Evolutionary conservation across 2,329 filamentous ascomycete species (phyloP).

Genomic region (Sclerotinia spermophila): DNA sequence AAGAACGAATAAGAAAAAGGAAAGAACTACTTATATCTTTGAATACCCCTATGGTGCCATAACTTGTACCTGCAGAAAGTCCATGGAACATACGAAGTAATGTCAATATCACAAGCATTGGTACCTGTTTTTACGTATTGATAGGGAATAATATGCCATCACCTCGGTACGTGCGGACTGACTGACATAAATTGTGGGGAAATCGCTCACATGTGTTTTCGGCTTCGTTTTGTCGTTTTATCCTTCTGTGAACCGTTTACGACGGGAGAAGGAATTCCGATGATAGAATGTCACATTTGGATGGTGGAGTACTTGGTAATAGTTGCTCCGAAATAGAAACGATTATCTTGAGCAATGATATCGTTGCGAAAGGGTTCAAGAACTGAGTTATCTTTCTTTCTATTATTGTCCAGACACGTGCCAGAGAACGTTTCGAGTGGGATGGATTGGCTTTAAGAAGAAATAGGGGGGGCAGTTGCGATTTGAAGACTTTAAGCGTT

Average conservation of each 20-base stretch:
- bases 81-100: not conserved
- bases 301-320: not conserved
- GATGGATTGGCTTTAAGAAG: not conserved
- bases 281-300: not conserved
- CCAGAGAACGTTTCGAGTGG: too few relatives aligned
- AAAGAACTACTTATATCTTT: conserved; percentile 10
- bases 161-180: conserved; percentile 9
- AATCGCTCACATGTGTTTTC: conserved; percentile 13
- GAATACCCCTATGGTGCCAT: not conserved
- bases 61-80: not conserved
- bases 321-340: conserved; percentile 12
- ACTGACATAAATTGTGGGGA: not conserved
- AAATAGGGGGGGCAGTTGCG: not conserved
- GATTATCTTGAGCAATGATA: not conserved
- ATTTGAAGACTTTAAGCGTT: not conserved
- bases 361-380: not conserved
- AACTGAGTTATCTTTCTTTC: not conserved
- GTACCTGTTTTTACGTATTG: not conserved
- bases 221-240: not conserved
- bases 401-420: not conserved
- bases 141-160: not conserved
- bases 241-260: not conserved
- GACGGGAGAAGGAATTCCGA: not conserved
- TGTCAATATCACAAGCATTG: not conserved
- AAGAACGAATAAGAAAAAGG: not conserved